phyloP scores from a whole-genome alignment of 495 filamentous ascomycete species.

The Choiromyces venosus region DNA sequence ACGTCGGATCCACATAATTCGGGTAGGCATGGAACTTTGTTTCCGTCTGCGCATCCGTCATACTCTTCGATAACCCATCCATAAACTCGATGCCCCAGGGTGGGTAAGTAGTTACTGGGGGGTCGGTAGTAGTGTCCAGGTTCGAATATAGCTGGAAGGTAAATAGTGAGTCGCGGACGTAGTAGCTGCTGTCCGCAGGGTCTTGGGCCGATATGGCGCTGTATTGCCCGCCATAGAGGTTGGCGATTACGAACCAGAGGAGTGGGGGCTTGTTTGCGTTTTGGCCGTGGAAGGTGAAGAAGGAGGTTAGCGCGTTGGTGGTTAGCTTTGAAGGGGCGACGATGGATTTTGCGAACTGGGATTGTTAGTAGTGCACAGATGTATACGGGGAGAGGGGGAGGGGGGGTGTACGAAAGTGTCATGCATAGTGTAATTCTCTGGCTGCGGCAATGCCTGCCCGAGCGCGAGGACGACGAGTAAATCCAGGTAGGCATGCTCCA shows the following conservation, averaged over 20 bases:
- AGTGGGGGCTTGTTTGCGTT: slow-evolving; percentile 6
- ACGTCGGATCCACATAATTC: slow-evolving; percentile 64
- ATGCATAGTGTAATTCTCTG: slow-evolving; percentile 23
- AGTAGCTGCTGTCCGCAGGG: slow-evolving; percentile 52
- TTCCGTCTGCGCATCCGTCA: slow-evolving; percentile 43
- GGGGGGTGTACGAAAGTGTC: slow-evolving; percentile 24
- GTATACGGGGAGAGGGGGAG: neutral
- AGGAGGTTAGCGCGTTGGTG: slow-evolving; percentile 18
- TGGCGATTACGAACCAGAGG: slow-evolving; percentile 54
- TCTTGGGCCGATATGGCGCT: slow-evolving; percentile 48
- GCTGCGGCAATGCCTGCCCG: slow-evolving; percentile 18
- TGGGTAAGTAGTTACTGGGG: slow-evolving; percentile 43
- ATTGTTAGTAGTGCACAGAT: neutral
- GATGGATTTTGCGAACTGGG: slow-evolving; percentile 32
- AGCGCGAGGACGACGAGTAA: slow-evolving; percentile 21
- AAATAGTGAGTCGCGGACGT: slow-evolving; percentile 55
- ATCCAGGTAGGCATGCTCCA: slow-evolving; percentile 25
- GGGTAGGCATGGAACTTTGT: slow-evolving; percentile 55
- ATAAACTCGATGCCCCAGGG: slow-evolving; percentile 48
- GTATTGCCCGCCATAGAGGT: slow-evolving; percentile 52
- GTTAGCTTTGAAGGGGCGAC: slow-evolving; percentile 26
- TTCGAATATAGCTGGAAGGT: slow-evolving; percentile 57
- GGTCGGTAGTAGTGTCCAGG: slow-evolving; percentile 24
- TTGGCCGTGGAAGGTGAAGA: slow-evolving; percentile 27
- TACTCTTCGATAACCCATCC: slow-evolving; percentile 42